A percentile compares a stretch with the other conserved stretches of the same genome.
phyloP scores from a whole-genome alignment of 1,284 basidiomycete genomes.

The Ganoderma resinaceum region DNA sequence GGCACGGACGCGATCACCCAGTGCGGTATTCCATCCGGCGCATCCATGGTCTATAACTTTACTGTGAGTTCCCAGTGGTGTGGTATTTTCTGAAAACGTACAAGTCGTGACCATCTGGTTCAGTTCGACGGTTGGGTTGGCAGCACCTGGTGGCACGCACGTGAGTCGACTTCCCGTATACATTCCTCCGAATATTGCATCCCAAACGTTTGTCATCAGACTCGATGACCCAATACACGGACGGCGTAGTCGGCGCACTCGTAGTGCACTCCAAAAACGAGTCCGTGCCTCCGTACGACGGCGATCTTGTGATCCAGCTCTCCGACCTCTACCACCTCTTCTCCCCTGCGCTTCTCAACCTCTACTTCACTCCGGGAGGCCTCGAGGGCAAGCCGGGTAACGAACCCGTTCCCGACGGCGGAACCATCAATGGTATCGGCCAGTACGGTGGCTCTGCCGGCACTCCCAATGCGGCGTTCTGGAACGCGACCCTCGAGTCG shows the following conservation, averaged over 20 bases:
- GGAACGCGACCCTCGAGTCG: constrained; percentile 31
- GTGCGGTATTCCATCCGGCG: constrained; percentile 56
- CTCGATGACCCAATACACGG: constrained; percentile 48
- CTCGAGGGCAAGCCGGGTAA: constrained; percentile 43
- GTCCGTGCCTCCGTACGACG: constrained; percentile 42
- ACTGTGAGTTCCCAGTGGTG: constrained; percentile 30
- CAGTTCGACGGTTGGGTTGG: constrained; percentile 31
- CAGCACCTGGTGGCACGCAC: constrained; percentile 35
- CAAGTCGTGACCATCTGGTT: not conserved
- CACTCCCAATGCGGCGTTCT: constrained; percentile 37
- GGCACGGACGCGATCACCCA: constrained; percentile 54
- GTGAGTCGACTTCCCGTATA: constrained; percentile 18
- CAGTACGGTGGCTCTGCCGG: constrained; percentile 34
- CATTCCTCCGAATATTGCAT: not conserved
- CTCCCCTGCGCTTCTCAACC: constrained; percentile 38
- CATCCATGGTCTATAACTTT: constrained; percentile 54
- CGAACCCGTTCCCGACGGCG: constrained; percentile 49
- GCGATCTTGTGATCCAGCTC: constrained; percentile 45
- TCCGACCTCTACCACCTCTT: constrained; percentile 47
- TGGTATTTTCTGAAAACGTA: not conserved
- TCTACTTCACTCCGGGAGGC: constrained; percentile 41
- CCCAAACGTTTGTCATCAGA: constrained; percentile 31
- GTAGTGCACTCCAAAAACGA: constrained; percentile 36
- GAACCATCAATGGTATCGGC: constrained; percentile 47
- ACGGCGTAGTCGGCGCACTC: constrained; percentile 52